These are phyloP conservation scores for Agrocybe pediades DNA, from an alignment of 768 basidiomycete genomes.

Conservation along the genomic window DNA sequence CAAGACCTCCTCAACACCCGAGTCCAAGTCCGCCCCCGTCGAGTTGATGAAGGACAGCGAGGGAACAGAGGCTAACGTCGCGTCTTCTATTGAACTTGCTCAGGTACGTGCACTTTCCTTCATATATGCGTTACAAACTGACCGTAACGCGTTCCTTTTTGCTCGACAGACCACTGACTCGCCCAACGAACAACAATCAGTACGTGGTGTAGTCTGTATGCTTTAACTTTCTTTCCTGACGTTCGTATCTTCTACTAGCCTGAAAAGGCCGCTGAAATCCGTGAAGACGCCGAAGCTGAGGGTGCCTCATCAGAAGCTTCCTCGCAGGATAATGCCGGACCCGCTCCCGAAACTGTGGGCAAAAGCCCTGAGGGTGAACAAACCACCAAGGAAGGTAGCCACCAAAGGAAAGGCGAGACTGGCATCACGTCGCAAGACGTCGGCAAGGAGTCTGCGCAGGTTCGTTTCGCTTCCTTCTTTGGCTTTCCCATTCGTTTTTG, in stretches of 20 bases:
- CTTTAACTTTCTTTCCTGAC: background rate
- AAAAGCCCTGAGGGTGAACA: background rate
- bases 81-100: slow-evolving; percentile 31
- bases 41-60: slow-evolving; percentile 41
- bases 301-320: background rate
- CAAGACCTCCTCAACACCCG: slow-evolving; percentile 18
- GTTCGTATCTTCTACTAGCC: slow-evolving; percentile 1
- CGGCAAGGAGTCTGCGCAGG: slow-evolving; percentile 26
- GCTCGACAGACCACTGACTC: slow-evolving; percentile 14
- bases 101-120: slow-evolving; percentile 24
- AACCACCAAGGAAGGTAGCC: slow-evolving; percentile 17
- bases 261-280: slow-evolving; percentile 8
- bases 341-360: background rate
- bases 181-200: slow-evolving; percentile 28
- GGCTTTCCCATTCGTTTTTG: background rate
- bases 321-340: background rate
- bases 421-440: slow-evolving; percentile 24
- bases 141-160: background rate
- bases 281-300: slow-evolving; percentile 6
- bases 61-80: slow-evolving; percentile 38
- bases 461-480: slow-evolving; percentile 13
- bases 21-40: slow-evolving; percentile 14
- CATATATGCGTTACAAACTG: background rate
- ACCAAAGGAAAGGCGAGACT: slow-evolving; percentile 22
- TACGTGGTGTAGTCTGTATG: slow-evolving; percentile 12